phyloP scores from a whole-genome alignment of 306 rosid species.

The Pyrus pyrifolia region DNA sequence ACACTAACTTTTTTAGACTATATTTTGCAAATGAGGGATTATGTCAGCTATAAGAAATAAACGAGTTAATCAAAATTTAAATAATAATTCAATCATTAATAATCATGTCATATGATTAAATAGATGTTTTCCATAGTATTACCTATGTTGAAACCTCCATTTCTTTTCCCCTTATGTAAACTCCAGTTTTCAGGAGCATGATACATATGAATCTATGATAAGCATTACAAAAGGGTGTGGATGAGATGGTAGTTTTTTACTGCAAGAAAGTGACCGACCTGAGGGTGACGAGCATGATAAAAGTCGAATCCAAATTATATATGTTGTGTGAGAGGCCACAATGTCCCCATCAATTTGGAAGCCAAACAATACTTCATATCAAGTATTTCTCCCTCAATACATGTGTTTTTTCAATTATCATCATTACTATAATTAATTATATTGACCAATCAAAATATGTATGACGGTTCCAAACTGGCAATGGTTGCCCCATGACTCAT shows the following conservation, averaged over 20 bases:
- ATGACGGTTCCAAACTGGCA: constrained; percentile 44
- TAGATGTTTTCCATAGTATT: too few species aligned
- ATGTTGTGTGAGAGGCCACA: constrained; percentile 18
- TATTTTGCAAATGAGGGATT: too few species aligned
- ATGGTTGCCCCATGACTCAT: background rate
- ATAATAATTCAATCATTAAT: too few species aligned
- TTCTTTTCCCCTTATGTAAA: too few species aligned
- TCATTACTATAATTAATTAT: background rate
- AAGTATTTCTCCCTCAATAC: background rate
- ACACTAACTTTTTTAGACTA: too few species aligned
- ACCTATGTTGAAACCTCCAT: background rate
- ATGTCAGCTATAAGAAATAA: too few species aligned
- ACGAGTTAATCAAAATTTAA: too few species aligned
- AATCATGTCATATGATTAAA: too few species aligned
- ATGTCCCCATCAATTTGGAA: constrained; percentile 40
- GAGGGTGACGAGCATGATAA: constrained; percentile 25
- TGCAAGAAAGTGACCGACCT: constrained; percentile 15
- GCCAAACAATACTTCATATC: background rate
- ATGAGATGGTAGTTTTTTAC: background rate
- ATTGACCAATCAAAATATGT: background rate
- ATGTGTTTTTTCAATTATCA: constrained; percentile 2
- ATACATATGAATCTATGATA: background rate
- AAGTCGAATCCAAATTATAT: constrained; percentile 30
- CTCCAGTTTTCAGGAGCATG: background rate
- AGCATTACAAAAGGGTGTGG: background rate